phyloP scores from a whole-genome alignment of 371 early-diverging fungal species.

The Mucor mucedo region DNA sequence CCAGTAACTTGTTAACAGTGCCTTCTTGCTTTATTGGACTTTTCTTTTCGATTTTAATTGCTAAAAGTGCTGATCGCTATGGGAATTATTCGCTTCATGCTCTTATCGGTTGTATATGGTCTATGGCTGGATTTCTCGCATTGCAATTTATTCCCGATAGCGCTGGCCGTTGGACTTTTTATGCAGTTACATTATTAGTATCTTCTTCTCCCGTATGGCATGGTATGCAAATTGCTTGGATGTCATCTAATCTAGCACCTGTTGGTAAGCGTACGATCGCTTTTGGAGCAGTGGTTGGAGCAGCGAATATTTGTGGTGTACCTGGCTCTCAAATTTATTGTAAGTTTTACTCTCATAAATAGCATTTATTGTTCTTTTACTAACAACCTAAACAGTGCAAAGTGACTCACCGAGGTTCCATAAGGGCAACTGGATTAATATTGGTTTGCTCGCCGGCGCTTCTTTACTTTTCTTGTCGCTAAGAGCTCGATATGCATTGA shows the following conservation, averaged over 20 bases:
- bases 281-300: constrained; percentile 33
- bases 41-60: constrained; percentile 49
- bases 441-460: constrained; percentile 22
- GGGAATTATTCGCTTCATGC: constrained; percentile 57
- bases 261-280: constrained; percentile 34
- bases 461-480: constrained; percentile 26
- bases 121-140: constrained; percentile 44
- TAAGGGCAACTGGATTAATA: constrained; percentile 42
- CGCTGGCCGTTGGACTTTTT: constrained; percentile 45
- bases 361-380: not conserved
- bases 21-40: constrained; percentile 50
- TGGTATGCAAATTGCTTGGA: constrained; percentile 48
- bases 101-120: constrained; percentile 41
- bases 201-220: constrained; percentile 48
- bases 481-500: constrained; percentile 34
- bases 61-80: constrained; percentile 47
- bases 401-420: constrained; percentile 46
- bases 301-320: constrained; percentile 34
- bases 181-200: constrained; percentile 24
- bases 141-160: constrained; percentile 46
- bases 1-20: constrained; percentile 59
- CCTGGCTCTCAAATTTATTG: constrained; percentile 36
- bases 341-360: not conserved
- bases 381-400: not conserved
- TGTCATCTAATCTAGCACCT: constrained; percentile 36